Base-by-base conservation (phyloP, 1,284 basidiomycete genomes). In the Boletellus sp. region DNA sequence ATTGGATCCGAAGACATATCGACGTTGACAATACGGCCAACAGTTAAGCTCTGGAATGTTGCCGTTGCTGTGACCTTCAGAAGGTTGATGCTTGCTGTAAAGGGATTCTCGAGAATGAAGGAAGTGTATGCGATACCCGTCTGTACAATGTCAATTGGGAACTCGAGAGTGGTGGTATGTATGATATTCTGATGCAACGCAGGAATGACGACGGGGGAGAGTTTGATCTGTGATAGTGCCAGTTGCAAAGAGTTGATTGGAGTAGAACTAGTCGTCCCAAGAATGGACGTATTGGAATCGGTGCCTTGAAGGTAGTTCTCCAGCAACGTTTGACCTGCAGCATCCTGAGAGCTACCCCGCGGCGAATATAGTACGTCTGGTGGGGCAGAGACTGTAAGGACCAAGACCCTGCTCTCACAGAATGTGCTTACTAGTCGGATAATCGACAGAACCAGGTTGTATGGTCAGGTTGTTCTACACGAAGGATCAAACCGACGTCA, bases 71-170 rank as follows among this genome's bases (percentile, higher is more conserved):
- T 71, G n/a, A 91, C 71, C 50, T 73, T 66, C 32, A 86, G 62
- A 18, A 91, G 65, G 64, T 85, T 88, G 66, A 91, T 82, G 59
- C 81, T 82, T 12, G 88, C 86, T 0, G 86, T 89, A 71, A 91
- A 91, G 3, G 88, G 87, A 61, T 91, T 91, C 15, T 72, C 71
- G 41, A 91, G 72, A 2, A 71, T 71, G 60, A 88, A 85, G 1
- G 78, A 71, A 3, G 79, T 72, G 26, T 73, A 71, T 3, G 83
- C 83, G 26, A 84, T 64, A 8, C 81, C 82, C 0, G 80, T 86
- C 53, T 75, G 69, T 8, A 76, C 78, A 44, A 86, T 82, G 54
- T 86, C 68, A 8, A 70, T 70, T 1, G 84, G 83, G 68, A 86
- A 83, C 30, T 71, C 69, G 36, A 86, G 69, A 5, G 77, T 74